These are phyloP conservation scores for Sanchytrium tribonematis DNA, from an alignment of 371 early-diverging fungal species.

Conservation along the genomic window DNA sequence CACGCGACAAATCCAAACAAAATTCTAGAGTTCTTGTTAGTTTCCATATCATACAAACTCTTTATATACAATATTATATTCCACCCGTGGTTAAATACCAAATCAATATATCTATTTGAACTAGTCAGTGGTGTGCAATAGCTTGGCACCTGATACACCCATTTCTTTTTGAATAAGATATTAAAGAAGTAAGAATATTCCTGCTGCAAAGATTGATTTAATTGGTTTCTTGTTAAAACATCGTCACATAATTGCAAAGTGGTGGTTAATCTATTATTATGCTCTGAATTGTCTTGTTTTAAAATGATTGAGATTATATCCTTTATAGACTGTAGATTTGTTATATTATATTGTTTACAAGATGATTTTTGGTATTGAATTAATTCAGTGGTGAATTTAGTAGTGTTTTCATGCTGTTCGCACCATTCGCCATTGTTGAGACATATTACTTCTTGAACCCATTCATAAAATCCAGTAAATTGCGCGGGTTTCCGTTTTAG, in stretches of 20 bases:
- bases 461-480: background rate
- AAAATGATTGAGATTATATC: no score
- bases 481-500: background rate
- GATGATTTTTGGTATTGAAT: background rate
- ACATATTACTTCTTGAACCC: background rate
- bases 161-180: background rate
- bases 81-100: background rate
- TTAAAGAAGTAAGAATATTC: background rate
- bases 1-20: background rate
- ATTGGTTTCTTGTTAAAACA: background rate
- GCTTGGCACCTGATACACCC: background rate
- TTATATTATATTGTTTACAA: background rate
- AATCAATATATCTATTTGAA: background rate
- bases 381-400: background rate
- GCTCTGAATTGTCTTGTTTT: background rate
- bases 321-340: background rate
- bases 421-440: background rate
- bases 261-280: background rate
- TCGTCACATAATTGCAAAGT: background rate
- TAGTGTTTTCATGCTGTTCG: background rate
- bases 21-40: background rate
- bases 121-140: background rate
- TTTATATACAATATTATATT: background rate
- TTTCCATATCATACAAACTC: background rate
- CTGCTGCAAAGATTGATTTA: background rate